Evolutionary conservation across 192 early-diverging fungal species (phyloP), one percentile per base, ranked within the genome.

Genomic region (Coemansia sp.): DNA sequence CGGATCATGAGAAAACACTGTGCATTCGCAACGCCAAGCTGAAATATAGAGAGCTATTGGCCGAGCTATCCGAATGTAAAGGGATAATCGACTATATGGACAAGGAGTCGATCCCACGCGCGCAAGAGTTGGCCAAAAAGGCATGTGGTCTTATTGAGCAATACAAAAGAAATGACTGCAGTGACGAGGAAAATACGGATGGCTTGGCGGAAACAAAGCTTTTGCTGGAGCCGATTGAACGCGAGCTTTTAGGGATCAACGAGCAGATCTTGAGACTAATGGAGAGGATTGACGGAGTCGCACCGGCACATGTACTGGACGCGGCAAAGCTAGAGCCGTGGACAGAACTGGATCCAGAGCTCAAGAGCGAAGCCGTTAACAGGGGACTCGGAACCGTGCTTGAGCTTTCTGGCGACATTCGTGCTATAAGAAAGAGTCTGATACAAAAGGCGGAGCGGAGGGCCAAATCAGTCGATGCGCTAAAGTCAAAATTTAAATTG

Each of bases 291-390:
- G 76, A 79, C 20, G 67, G 67, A 11, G 76, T 79, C 9, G 64
- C 67, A 30, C 76, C 76, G 5, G 76, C 76, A 31, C 55, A 64
- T 50, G 62, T 79, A n/a, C 36, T 79, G 37, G 67, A 73, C 1
- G 76, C 76, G 23, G 70, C 76, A n/a, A 57, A 64, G 50, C 20
- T 79, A 38, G 76, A 79, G 42, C 76, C 76, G 19, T 79, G 76
- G 76, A 61, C 76, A 4, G 76, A 79, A 41, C 67, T 69, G 2
- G 76, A 79, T 2, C 53, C 44, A 29, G 47, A 65, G 7, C 61
- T 73, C 31, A 69, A 64, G 41, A 14, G 50, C 7, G 52, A 60
- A 0, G 70, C 67, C 13, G 44, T 50, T 19, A 33, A 45, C 23
- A 34, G 57, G 28, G 76, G 76, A 19, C 61, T 73, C 19, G 71